Conservation (phyloP, 192 early-diverging fungal genomes). For the Irineochytrium annulatum region DNA sequence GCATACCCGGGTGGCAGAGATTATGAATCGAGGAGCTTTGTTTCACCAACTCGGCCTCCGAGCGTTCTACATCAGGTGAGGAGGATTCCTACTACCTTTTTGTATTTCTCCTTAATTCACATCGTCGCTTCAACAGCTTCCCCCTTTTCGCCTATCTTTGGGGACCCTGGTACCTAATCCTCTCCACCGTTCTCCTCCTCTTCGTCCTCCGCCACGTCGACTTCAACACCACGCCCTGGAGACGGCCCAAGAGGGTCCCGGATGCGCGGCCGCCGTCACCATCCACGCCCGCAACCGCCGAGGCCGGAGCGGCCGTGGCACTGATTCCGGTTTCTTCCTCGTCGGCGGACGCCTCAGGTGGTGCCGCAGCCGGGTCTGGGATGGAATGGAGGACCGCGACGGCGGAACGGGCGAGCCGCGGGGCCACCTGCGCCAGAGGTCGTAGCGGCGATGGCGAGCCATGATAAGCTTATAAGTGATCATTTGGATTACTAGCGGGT, state of each 20-base stretch:
- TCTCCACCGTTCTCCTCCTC: conserved; percentile 15
- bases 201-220: conserved; percentile 29
- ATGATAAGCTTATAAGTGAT: too few relatives aligned
- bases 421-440: too few relatives aligned
- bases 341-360: too few relatives aligned
- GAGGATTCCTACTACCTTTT: too few relatives aligned
- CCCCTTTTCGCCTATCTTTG: conserved; percentile 31
- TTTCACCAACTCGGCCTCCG: conserved; percentile 32
- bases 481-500: too few relatives aligned
- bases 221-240: conserved; percentile 25
- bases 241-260: conserved; percentile 8
- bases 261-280: background rate
- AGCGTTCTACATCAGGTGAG: conserved; percentile 30
- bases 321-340: too few relatives aligned
- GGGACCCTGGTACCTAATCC: conserved; percentile 32
- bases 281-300: too few relatives aligned
- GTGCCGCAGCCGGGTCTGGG: too few relatives aligned
- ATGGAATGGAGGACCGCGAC: too few relatives aligned
- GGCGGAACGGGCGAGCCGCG: too few relatives aligned
- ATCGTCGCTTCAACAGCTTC: conserved; percentile 11
- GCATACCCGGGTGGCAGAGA: conserved; percentile 16
- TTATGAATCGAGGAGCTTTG: conserved; percentile 33
- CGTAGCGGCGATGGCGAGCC: too few relatives aligned
- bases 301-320: too few relatives aligned
- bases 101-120: background rate